Base-by-base conservation (phyloP, 345 rosid species). In the Lepidium sativum region DNA sequence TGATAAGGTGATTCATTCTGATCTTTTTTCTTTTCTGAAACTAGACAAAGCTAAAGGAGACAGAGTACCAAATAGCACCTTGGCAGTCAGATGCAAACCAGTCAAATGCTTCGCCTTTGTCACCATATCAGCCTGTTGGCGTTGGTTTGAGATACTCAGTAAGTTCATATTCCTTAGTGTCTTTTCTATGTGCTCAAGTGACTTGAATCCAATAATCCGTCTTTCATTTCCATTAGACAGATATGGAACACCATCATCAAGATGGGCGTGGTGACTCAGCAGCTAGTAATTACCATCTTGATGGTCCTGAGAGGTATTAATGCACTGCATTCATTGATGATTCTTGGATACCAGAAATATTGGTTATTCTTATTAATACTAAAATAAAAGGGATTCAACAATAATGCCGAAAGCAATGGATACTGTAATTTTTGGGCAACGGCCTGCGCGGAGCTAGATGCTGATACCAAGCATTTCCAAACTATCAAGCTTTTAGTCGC, bases 11-110 rank as follows among this genome's bases (percentile, higher is more conserved):
- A 20, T 74, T 77, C 38, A 44, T 69, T 72, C 61, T 70, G 44
- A 76, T 74, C 29, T 15, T 77, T 40, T 47, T 72, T 68, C 75
- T 73, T 65, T 43, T 69, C 53, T 64, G 67, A 44, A 68, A 57
- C 63, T 75, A 92, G 96, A 80, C 95, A 69, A 90, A 90, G 80
- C 80, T 86, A 34, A 89, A 89, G 78, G 99, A 92, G 68, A 79
- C 90, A 25, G 89, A 89, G 63, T 84, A 87, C 83, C 96, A 87
- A 37, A 67, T 89, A 80, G 73, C 83, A 58, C 86, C 96, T 13
- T 87, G 96, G 97, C 87, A 62, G 63, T 72, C 83, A 16, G 97
- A 86, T 79, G 83, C 72, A 68, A 82, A 74, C 71, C 79, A 82
- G 15, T 79, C 89, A 66, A 82, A 55, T 77, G 72, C 77, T 52